phyloP scores from a whole-genome alignment of 768 basidiomycete genomes.

The Russula sp. region DNA sequence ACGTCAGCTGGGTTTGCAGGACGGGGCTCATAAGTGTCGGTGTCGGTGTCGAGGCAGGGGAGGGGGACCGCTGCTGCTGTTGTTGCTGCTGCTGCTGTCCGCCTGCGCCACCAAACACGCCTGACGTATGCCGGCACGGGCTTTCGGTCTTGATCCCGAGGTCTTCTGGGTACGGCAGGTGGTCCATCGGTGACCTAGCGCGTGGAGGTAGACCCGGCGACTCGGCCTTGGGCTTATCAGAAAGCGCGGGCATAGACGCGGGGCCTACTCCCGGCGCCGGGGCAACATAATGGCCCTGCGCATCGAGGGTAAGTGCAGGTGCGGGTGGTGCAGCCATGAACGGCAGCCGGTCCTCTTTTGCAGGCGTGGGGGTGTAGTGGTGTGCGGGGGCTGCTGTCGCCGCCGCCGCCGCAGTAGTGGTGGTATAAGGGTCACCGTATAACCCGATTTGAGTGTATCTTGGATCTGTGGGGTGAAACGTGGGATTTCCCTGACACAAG shows the following conservation, averaged over 20 bases:
- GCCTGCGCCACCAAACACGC: neutral
- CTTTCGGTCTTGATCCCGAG: neutral
- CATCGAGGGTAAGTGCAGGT: neutral
- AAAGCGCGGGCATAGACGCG: neutral
- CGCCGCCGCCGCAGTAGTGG: too few relatives aligned
- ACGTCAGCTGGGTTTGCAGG: conserved; percentile 7
- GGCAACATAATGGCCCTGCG: neutral
- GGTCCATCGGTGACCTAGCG: conserved; percentile 17
- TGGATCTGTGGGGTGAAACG: neutral
- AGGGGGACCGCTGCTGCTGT: neutral
- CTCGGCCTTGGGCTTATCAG: neutral
- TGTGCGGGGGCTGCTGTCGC: neutral
- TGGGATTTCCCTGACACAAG: neutral
- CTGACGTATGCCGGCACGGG: neutral
- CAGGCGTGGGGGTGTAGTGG: neutral
- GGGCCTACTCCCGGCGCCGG: neutral
- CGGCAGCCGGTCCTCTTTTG: neutral
- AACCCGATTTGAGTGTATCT: neutral
- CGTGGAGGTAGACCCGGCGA: neutral
- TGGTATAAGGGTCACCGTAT: neutral
- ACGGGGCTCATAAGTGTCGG: conserved; percentile 2
- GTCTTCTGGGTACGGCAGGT: conserved; percentile 19
- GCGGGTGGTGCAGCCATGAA: neutral
- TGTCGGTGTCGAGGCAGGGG: conserved; percentile 2
- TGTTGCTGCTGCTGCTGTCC: neutral